Base-by-base conservation (phyloP, 2,329 filamentous ascomycete genomes). In the Penicillium verrucosum region DNA sequence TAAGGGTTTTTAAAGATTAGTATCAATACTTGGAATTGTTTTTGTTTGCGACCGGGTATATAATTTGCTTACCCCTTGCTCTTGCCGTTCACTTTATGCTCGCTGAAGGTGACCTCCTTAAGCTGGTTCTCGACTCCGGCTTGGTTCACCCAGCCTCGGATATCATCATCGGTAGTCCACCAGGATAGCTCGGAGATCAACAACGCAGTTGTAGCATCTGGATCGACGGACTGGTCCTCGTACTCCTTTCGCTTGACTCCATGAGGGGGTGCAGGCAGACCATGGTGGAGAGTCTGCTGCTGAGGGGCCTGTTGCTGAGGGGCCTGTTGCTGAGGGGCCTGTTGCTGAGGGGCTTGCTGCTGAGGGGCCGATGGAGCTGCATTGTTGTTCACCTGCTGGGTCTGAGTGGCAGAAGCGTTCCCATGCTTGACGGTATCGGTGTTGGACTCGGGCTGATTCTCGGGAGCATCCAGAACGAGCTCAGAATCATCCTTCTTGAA, bases 31-130 rank as follows among this genome's bases (percentile, higher is more conserved):
- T 14, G 18, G 37, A 23, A 29, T 43, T 5, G 8, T 14, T 10
- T 9, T n/a, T 12, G 0, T 12, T 12, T n/a, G n/a, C 5, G 12
- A 29, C 16, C 9, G 18, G 21, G 21, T 30, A 51, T 18, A 18
- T 25, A 34, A 48, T 16, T 3, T 38, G 34, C 86, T 62, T 81
- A 96, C 92, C 94, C 93, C 79, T 97, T 97, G 77, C 91, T 96
- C 78, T 99, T 99, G 65, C 94, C 94, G 65, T 99, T 99, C 46
- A 97, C 92, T 73, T 99, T 99, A 76, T 97, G 94, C 73, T 99
- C 94, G 68, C 91, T 97, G 73, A 97, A 99, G 0, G 92, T 96
- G 50, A 99, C 85, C 59, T 97, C 94, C 68, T 90, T 92, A 18
- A 97, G 78, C 68, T 96, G 90, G 44, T 87, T 83, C 73, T 97